phyloP scores from a whole-genome alignment of 78 protist genomes.

The Dictyostelium discoideum region DNA sequence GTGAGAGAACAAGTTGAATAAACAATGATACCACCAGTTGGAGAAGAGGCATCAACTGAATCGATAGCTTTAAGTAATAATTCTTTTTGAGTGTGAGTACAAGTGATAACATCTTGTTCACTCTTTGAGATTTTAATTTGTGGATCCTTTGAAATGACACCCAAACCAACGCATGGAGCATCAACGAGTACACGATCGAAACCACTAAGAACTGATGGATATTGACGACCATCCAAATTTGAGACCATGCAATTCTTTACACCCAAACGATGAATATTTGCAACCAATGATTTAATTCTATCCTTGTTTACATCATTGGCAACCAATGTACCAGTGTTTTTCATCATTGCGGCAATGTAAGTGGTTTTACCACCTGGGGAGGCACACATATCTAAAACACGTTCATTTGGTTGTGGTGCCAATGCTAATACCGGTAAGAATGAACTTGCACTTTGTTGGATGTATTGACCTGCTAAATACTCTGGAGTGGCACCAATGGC shows the following conservation, averaged over 20 bases:
- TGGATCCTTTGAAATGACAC: constrained; percentile 98
- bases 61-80: constrained; percentile 98
- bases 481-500: constrained; percentile 95
- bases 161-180: constrained; percentile 99
- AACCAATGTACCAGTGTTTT: constrained; percentile 95
- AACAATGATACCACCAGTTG: constrained; percentile 95
- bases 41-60: constrained; percentile 89
- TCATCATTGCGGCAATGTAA: constrained; percentile 96
- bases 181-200: constrained; percentile 99
- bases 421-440: constrained; percentile 98
- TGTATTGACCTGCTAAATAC: constrained; percentile 99
- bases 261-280: constrained; percentile 93
- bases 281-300: constrained; percentile 90
- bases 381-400: constrained; percentile 97
- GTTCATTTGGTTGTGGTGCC: constrained; percentile 94
- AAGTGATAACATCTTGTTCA: constrained; percentile 91
- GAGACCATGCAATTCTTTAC: constrained; percentile 87
- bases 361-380: constrained; percentile 99
- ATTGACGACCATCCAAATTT: constrained; percentile 96
- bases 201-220: constrained; percentile 84
- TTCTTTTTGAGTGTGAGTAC: constrained; percentile 95
- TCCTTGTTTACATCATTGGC: constrained; percentile 97
- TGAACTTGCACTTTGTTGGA: constrained; percentile 98
- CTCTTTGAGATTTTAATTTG: constrained; percentile 57
- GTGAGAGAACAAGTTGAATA: constrained; percentile 94